Percentiles rank a stretch among this genome's conserved stretches.
Conservation (phyloP, 495 filamentous ascomycete species). For the Gamarada debralockiae region DNA sequence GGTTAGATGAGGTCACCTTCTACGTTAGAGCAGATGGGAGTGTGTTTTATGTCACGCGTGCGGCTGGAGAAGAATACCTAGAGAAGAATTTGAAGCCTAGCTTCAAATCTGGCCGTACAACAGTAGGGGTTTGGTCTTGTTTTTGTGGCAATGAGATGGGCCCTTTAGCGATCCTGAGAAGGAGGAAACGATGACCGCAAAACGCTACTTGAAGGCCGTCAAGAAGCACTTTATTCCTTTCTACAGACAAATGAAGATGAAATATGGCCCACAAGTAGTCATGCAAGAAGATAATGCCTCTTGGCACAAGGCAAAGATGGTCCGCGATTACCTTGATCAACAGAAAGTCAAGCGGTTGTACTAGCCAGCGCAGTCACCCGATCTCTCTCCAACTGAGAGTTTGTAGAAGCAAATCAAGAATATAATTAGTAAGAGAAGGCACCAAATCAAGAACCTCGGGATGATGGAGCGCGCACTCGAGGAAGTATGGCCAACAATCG, state of each 20-base stretch:
- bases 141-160: slow-evolving; percentile 6
- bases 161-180: slow-evolving; percentile 3
- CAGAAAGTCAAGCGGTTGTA: background rate
- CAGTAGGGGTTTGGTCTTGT: background rate
- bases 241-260: slow-evolving; percentile 3
- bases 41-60: background rate
- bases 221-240: slow-evolving; percentile 13
- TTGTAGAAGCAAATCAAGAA: too few relatives aligned
- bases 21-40: background rate
- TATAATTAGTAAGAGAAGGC: too few relatives aligned
- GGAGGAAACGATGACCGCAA: slow-evolving; percentile 5
- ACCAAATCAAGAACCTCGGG: background rate
- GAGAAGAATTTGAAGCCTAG: background rate
- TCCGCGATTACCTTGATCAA: background rate
- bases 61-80: background rate
- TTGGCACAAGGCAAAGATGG: slow-evolving; percentile 8
- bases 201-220: slow-evolving; percentile 1
- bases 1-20: slow-evolving; percentile 11
- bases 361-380: slow-evolving; percentile 10
- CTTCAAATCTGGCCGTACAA: slow-evolving; percentile 4
- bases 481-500: slow-evolving; percentile 8
- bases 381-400: slow-evolving; percentile 17
- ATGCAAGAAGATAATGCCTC: too few relatives aligned
- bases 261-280: slow-evolving; percentile 7
- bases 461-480: background rate